Percentiles rank a stretch among this genome's conserved stretches.
These are phyloP conservation scores for Saccharomycopsis microspora DNA, from an alignment of 805 yeast species.

Conservation along the genomic window DNA sequence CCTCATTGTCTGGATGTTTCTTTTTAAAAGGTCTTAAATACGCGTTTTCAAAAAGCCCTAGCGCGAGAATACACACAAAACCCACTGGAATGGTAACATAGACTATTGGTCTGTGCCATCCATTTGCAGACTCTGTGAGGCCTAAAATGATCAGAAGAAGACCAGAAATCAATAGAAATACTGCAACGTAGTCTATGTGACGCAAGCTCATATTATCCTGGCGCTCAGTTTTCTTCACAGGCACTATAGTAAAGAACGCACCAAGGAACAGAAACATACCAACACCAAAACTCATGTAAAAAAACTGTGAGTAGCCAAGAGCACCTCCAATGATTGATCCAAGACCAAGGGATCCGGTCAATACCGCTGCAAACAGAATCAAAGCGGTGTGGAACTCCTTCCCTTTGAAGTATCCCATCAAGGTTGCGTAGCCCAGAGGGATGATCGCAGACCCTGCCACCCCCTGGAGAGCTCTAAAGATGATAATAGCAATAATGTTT, in stretches of 20 bases:
- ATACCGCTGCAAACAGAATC: constrained; percentile 27
- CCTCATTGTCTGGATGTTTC: neutral
- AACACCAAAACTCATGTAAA: constrained; percentile 29
- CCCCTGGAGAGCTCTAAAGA: constrained; percentile 38
- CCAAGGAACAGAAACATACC: constrained; percentile 28
- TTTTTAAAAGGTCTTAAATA: neutral
- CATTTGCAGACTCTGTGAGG: constrained; percentile 9
- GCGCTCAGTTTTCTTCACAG: constrained; percentile 21
- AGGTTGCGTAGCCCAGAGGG: constrained; percentile 27
- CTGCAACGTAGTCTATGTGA: constrained; percentile 28
- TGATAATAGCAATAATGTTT: constrained; percentile 25
- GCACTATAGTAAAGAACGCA: constrained; percentile 22
- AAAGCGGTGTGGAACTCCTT: constrained; percentile 20
- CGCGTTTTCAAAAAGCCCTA: constrained; percentile 7
- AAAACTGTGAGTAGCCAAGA: constrained; percentile 31
- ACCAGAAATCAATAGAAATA: constrained; percentile 29
- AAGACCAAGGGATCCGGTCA: constrained; percentile 22
- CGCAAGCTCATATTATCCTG: constrained; percentile 17
- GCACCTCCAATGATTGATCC: constrained; percentile 37
- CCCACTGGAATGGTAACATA: constrained; percentile 46
- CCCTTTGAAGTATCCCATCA: constrained; percentile 23
- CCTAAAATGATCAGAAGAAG: constrained; percentile 21
- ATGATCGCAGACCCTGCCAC: constrained; percentile 30
- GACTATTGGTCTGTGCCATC: constrained; percentile 12
- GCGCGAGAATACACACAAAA: constrained; percentile 42